phyloP scores from a whole-genome alignment of 2,329 filamentous ascomycete species.

The Diaporthe helianthi region DNA sequence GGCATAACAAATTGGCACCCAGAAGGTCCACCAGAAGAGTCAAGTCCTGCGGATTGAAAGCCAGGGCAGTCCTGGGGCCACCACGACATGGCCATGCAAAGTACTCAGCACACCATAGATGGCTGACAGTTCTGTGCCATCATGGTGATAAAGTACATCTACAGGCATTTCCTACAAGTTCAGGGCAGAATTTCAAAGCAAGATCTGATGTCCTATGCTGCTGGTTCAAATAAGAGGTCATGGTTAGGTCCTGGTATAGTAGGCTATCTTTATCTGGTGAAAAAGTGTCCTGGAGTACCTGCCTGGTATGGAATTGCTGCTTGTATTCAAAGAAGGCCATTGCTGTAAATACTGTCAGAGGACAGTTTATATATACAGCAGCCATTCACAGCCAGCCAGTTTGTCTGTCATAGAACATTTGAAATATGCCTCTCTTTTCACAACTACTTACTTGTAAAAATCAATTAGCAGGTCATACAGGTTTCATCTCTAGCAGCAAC shows the following conservation, averaged over 20 bases:
- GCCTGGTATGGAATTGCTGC: not conserved
- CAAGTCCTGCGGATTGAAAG: not conserved
- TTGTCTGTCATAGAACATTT: not conserved
- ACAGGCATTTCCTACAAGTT: not conserved
- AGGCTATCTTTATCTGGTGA: slow-evolving; percentile 1
- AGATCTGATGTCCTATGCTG: not conserved
- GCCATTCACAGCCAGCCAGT: not conserved
- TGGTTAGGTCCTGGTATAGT: not conserved
- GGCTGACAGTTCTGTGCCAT: not conserved
- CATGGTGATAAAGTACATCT: slow-evolving; percentile 12
- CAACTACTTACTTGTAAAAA: not conserved
- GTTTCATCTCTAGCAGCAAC: not conserved
- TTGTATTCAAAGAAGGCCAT: not conserved
- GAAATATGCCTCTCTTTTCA: not conserved
- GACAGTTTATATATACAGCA: not conserved
- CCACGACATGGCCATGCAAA: not conserved
- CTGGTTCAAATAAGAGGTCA: not conserved
- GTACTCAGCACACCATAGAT: not conserved
- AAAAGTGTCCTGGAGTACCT: not conserved
- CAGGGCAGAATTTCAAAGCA: not conserved
- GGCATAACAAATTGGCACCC: not conserved
- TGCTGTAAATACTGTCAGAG: not conserved
- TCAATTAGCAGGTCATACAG: not conserved
- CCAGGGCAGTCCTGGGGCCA: not conserved
- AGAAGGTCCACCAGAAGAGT: not conserved